Evolutionary conservation across 1,139 yeast species (phyloP).

Genomic region (Diutina catenulata): DNA sequence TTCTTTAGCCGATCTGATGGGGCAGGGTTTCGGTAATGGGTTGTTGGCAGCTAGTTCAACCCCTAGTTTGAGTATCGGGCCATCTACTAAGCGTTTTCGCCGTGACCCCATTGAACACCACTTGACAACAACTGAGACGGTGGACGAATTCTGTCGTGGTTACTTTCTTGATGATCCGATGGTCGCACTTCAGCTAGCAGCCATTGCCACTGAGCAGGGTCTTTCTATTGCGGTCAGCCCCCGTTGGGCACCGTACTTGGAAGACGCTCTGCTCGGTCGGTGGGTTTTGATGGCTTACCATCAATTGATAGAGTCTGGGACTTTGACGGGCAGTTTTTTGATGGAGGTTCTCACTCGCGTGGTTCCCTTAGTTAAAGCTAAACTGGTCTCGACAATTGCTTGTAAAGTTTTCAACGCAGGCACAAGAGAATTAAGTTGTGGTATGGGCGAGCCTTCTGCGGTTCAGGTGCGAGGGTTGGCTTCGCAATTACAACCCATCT

Average conservation of each 20-base stretch:
- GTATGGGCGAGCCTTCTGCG: conserved; percentile 14
- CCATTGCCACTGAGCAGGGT: not conserved
- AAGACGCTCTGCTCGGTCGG: not conserved
- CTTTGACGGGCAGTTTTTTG: conserved; percentile 7
- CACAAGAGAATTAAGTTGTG: conserved; percentile 12
- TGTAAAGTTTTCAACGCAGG: conserved; percentile 31
- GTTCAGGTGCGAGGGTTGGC: conserved; percentile 28
- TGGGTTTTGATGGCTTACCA: not conserved
- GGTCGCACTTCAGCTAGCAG: not conserved
- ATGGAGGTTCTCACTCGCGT: conserved; percentile 27
- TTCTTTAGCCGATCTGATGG: not conserved
- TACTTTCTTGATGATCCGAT: not conserved
- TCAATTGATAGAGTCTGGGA: too few species aligned
- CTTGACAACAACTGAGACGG: not conserved
- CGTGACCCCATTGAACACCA: not conserved
- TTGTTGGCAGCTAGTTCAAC: not conserved
- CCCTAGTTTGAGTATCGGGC: too few species aligned
- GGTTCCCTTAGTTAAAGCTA: conserved; percentile 9
- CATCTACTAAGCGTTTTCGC: not conserved
- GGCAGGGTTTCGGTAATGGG: conserved; percentile 1
- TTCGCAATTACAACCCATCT: conserved; percentile 30
- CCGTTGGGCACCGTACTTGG: too few species aligned
- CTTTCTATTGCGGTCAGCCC: too few species aligned
- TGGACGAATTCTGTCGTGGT: not conserved
- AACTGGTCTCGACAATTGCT: conserved; percentile 23